Evolutionary conservation across 208 protist genomes (phyloP).

Genomic region (Borovskyia barvae): DNA sequence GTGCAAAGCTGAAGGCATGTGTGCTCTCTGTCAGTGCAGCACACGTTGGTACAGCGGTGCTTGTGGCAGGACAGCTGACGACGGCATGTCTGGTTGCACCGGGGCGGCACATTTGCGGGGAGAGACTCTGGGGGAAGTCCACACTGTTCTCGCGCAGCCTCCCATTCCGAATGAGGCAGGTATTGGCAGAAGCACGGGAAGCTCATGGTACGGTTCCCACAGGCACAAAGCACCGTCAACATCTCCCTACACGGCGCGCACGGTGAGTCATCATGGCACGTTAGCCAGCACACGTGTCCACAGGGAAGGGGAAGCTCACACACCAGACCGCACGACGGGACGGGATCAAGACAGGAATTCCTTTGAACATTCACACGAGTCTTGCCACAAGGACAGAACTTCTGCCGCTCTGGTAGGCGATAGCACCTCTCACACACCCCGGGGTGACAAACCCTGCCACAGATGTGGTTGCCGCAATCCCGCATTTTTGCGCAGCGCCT

Average conservation of each 20-base stretch:
- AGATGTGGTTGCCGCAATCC: conserved; percentile 86
- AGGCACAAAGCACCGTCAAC: conserved; percentile 56
- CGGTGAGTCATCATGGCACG: conserved; percentile 76
- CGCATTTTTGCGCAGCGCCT: conserved; percentile 47
- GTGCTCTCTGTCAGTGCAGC: conserved; percentile 83
- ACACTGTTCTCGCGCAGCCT: conserved; percentile 33
- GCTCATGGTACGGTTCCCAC: conserved; percentile 38
- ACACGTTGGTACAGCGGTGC: conserved; percentile 78
- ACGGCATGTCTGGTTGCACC: conserved; percentile 63
- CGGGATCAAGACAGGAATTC: conserved; percentile 70
- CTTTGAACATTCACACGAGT: conserved; percentile 29
- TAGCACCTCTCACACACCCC: conserved; percentile 68
- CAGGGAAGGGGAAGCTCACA: conserved; percentile 82
- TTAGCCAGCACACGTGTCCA: conserved; percentile 70
- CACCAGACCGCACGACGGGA: conserved; percentile 78
- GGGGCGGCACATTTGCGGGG: conserved; percentile 40
- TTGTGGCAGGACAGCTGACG: conserved; percentile 78
- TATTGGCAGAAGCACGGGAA: conserved; percentile 82
- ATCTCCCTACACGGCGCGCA: conserved; percentile 78
- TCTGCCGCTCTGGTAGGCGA: conserved; percentile 47
- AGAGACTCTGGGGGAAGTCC: conserved; percentile 17
- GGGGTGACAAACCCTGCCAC: conserved; percentile 68
- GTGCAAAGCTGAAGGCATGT: conserved; percentile 79
- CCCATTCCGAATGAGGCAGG: conserved; percentile 59
- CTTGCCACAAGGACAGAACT: conserved; percentile 54